Conservation (phyloP, 345 rosid genomes). For the Citropsis articulata region DNA sequence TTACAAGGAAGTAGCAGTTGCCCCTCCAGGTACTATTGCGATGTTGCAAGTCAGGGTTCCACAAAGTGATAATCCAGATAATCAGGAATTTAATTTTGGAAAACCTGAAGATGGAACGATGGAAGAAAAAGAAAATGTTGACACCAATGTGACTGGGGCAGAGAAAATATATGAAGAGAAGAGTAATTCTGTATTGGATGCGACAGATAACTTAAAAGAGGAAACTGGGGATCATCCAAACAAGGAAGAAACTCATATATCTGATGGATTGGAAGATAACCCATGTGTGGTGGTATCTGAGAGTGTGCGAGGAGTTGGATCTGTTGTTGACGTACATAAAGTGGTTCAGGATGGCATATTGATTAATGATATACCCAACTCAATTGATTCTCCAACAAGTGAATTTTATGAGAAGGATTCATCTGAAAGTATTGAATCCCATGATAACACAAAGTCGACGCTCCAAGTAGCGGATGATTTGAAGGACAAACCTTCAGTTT, state of each 20-base stretch:
- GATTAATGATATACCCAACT: slow-evolving; percentile 33
- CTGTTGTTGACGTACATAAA: slow-evolving; percentile 34
- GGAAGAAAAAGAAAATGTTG: slow-evolving; percentile 35
- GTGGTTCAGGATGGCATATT: slow-evolving; percentile 31
- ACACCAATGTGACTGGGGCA: slow-evolving; percentile 23
- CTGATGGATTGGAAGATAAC: slow-evolving; percentile 37
- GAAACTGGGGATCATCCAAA: slow-evolving; percentile 33
- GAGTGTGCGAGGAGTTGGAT: slow-evolving; percentile 24
- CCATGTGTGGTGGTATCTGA: slow-evolving; percentile 31
- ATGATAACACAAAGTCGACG: slow-evolving; percentile 20
- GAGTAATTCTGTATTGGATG: slow-evolving; percentile 24
- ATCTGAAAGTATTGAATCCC: slow-evolving; percentile 31
- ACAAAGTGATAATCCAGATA: slow-evolving; percentile 41
- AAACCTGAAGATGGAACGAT: slow-evolving; percentile 34
- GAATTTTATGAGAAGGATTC: slow-evolving; percentile 37
- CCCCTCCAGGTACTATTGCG: slow-evolving; percentile 89
- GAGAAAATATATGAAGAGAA: slow-evolving; percentile 35
- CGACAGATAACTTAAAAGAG: slow-evolving; percentile 19
- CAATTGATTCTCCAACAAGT: slow-evolving; percentile 40
- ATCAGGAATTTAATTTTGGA: slow-evolving; percentile 31
- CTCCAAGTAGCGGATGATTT: slow-evolving; percentile 43
- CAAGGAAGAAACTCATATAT: slow-evolving; percentile 38
- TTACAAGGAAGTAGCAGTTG: slow-evolving; percentile 96
- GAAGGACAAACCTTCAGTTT: slow-evolving; percentile 51
- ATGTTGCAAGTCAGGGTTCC: slow-evolving; percentile 60